These are phyloP conservation scores for Chrysosporium queenslandicum DNA, from an alignment of 2,329 filamentous ascomycete species.

Conservation along the genomic window DNA sequence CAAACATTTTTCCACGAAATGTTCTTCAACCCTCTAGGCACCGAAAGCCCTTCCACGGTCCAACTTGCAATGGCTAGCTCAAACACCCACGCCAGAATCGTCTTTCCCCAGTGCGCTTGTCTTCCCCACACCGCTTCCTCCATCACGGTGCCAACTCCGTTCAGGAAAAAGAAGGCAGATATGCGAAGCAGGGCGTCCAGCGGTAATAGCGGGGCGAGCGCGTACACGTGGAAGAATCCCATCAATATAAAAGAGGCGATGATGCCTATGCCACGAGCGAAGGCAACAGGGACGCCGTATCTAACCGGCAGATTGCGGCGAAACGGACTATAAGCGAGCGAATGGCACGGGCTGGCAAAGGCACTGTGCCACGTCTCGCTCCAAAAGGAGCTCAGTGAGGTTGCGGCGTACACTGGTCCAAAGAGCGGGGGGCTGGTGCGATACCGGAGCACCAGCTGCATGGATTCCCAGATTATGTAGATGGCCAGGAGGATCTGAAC, in stretches of 20 bases:
- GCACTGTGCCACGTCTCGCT: conserved; percentile 38
- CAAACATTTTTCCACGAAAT: conserved; percentile 19
- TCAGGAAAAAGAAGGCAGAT: conserved; percentile 33
- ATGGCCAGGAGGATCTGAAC: conserved; percentile 33
- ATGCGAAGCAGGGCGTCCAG: conserved; percentile 27
- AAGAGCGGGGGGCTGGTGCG: conserved; percentile 32
- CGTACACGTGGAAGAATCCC: conserved; percentile 35
- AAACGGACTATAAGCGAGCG: conserved; percentile 32
- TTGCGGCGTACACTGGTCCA: conserved; percentile 31
- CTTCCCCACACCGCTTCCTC: conserved; percentile 22
- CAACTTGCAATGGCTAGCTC: conserved; percentile 23
- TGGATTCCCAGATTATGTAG: conserved; percentile 34
- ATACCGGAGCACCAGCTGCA: conserved; percentile 32
- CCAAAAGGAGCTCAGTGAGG: conserved; percentile 34
- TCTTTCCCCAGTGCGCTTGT: conserved; percentile 20
- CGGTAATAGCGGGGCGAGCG: conserved; percentile 28
- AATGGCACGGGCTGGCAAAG: conserved; percentile 33
- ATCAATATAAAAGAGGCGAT: conserved; percentile 33
- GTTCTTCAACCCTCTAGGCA: conserved; percentile 20
- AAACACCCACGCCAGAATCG: conserved; percentile 23
- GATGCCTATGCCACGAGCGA: conserved; percentile 30
- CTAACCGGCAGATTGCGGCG: conserved; percentile 24
- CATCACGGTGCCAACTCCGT: conserved; percentile 31
- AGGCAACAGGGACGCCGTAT: conserved; percentile 24
- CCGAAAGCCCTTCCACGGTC: conserved; percentile 21